These are phyloP conservation scores for Trichoderma koningiopsis DNA, from an alignment of 2,329 filamentous ascomycete species.

Conservation along the genomic window DNA sequence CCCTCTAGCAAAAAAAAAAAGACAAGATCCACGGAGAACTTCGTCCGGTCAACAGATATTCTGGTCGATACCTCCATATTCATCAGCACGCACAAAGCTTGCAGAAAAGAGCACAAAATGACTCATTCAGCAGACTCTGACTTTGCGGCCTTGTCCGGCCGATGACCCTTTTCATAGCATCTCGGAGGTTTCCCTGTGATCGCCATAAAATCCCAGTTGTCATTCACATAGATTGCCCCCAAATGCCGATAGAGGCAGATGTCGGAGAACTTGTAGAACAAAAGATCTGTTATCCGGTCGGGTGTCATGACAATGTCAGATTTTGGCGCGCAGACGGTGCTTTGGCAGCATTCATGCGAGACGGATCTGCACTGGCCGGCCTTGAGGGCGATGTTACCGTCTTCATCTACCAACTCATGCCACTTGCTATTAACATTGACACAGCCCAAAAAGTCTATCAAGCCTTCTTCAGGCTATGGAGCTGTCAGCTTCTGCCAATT, in stretches of 20 bases:
- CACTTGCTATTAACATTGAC: background rate
- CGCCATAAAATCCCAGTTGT: background rate
- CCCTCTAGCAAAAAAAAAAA: too few relatives aligned
- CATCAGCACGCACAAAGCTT: too few relatives aligned
- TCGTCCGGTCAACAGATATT: too few relatives aligned
- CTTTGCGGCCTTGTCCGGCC: background rate
- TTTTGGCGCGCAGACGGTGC: conserved; percentile 2
- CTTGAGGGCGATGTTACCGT: conserved; percentile 1
- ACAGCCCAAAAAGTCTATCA: background rate
- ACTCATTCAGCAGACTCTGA: background rate
- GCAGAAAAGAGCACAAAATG: background rate
- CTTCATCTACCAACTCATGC: background rate
- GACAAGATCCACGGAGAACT: too few relatives aligned
- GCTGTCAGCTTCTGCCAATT: background rate
- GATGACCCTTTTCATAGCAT: background rate
- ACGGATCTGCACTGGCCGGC: conserved; percentile 3
- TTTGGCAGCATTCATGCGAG: background rate
- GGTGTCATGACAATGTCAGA: background rate
- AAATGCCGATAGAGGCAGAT: background rate
- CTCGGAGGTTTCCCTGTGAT: background rate
- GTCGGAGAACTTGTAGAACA: background rate
- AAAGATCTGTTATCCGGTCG: background rate
- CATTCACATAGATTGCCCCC: background rate
- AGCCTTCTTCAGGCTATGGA: background rate
- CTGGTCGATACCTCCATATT: too few relatives aligned